Percentiles rank a stretch among this genome's conserved stretches.
Conservation (phyloP, 768 basidiomycete species). For the Baorangia bicolor region DNA sequence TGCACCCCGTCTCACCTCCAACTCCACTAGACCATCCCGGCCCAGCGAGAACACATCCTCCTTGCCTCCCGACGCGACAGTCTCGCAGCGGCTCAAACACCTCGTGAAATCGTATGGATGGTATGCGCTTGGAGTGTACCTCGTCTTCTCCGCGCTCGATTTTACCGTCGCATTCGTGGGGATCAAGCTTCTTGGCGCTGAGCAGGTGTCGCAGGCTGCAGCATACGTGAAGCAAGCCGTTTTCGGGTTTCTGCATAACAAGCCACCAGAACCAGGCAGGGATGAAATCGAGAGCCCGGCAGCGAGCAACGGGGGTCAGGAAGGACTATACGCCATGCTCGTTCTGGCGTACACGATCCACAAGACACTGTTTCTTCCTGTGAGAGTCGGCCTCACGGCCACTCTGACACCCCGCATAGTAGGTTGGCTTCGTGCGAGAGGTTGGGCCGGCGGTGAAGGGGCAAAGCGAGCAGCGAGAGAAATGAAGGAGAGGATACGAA, state of each 20-base stretch:
- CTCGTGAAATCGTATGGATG: constrained; percentile 93
- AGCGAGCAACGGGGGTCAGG: constrained; percentile 44
- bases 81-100: constrained; percentile 72
- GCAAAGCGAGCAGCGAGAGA: constrained; percentile 58
- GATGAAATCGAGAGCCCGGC: constrained; percentile 57
- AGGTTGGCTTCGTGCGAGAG: constrained; percentile 72
- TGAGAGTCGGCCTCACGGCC: constrained; percentile 87
- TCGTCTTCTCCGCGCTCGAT: constrained; percentile 70
- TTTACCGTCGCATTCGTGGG: constrained; percentile 82
- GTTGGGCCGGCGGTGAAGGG: constrained; percentile 80
- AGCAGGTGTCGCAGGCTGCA: constrained; percentile 76
- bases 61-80: constrained; percentile 49
- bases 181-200: constrained; percentile 86
- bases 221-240: constrained; percentile 53
- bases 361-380: constrained; percentile 89
- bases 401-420: constrained; percentile 85
- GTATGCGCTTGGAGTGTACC: constrained; percentile 93
- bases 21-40: constrained; percentile 17
- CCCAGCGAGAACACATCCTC: constrained; percentile 12
- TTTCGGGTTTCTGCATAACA: constrained; percentile 44
- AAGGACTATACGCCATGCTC: constrained; percentile 89
- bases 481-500: constrained; percentile 36
- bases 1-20: constrained; percentile 45
- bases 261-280: constrained; percentile 62
- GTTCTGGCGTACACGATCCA: constrained; percentile 93